A percentile compares a stretch with the other conserved stretches of the same genome.
Evolutionary conservation across 805 yeast genomes (phyloP).

Genomic region (Priceomyces castillae): DNA sequence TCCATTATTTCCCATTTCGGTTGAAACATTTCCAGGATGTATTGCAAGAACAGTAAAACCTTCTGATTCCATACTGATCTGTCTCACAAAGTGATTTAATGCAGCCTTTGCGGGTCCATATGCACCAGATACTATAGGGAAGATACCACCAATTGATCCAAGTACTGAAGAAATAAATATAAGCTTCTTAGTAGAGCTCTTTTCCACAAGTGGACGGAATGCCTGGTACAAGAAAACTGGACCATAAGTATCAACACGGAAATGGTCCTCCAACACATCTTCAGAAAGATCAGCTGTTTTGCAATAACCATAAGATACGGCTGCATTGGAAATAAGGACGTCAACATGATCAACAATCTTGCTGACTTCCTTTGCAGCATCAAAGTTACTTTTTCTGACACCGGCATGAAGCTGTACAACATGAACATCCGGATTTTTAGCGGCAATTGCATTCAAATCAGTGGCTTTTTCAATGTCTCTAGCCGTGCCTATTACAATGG

Average conservation of each 20-base stretch:
- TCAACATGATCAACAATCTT: conserved; percentile 18
- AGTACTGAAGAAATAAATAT: conserved; percentile 20
- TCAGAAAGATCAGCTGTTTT: neutral
- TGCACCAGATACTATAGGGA: neutral
- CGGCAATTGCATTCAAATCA: conserved; percentile 9
- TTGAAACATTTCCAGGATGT: conserved; percentile 34
- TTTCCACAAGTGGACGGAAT: conserved; percentile 23
- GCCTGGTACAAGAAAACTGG: conserved; percentile 12
- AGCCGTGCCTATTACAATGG: conserved; percentile 40
- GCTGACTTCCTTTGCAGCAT: conserved; percentile 18
- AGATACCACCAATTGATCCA: neutral
- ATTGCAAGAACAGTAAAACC: conserved; percentile 23
- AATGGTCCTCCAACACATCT: neutral
- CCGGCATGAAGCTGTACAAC: too few relatives aligned
- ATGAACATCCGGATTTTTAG: conserved; percentile 14
- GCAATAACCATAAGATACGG: conserved; percentile 14
- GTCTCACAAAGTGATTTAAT: neutral
- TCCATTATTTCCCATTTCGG: conserved; percentile 28
- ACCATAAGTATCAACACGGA: neutral
- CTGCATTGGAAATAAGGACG: conserved; percentile 35
- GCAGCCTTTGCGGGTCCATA: neutral
- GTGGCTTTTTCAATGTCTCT: conserved; percentile 27
- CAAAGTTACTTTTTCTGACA: conserved; percentile 35
- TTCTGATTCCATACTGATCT: neutral
- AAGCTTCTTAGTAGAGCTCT: conserved; percentile 21